Percentiles rank a stretch among this genome's conserved stretches.
Evolutionary conservation across 768 basidiomycete species (phyloP).

Genomic region (Rhizopogon rudus): DNA sequence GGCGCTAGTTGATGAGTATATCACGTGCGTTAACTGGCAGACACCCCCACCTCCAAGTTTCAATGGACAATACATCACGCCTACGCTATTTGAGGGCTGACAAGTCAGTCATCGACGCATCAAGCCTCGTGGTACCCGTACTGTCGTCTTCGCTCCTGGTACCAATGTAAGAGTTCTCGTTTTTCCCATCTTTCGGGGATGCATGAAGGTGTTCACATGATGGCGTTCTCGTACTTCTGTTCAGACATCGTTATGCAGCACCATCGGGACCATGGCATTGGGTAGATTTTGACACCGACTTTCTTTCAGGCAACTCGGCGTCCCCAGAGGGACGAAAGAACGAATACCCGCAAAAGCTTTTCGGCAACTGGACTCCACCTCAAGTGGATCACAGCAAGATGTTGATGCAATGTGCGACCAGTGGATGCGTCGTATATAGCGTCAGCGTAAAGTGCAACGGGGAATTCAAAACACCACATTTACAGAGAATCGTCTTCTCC

Average conservation of each 20-base stretch:
- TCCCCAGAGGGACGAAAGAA: neutral
- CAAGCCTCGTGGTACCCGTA: neutral
- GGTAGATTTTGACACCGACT: constrained; percentile 29
- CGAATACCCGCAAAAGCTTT: constrained; percentile 46
- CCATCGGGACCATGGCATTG: constrained; percentile 41
- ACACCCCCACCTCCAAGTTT: neutral
- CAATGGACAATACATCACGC: neutral
- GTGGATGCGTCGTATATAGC: neutral
- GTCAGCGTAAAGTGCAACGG: neutral
- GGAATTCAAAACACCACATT: constrained; percentile 12
- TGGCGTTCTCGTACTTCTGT: neutral
- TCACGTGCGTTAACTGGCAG: neutral
- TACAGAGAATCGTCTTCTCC: constrained; percentile 17
- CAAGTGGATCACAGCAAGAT: constrained; percentile 36
- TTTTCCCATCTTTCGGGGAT: neutral
- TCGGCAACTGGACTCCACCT: constrained; percentile 49
- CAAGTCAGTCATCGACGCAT: too few species aligned
- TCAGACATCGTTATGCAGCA: constrained; percentile 31
- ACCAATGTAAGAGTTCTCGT: neutral
- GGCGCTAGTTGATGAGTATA: neutral
- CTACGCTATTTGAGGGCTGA: too few species aligned
- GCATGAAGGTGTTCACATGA: too few species aligned
- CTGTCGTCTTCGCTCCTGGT: neutral
- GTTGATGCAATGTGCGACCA: constrained; percentile 1
- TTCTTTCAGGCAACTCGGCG: neutral